phyloP scores from a whole-genome alignment of 2,329 filamentous ascomycete genomes.

The Hymenotorrendiella dingleyae region DNA sequence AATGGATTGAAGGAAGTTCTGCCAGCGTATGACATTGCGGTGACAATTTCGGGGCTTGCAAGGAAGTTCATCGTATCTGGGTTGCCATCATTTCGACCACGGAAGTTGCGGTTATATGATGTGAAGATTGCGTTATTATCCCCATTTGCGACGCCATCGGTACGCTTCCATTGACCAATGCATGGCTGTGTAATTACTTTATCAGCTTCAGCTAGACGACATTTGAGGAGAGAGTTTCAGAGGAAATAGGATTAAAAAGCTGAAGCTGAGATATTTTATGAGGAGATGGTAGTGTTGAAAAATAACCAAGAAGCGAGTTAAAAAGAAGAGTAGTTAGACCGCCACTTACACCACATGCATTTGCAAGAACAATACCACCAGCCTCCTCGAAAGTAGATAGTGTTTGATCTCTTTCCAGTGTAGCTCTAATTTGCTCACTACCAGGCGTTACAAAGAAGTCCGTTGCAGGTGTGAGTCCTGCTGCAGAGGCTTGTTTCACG shows the following conservation, averaged over 20 bases:
- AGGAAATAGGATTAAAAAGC: no score
- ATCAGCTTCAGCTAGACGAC: background rate
- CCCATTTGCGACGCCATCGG: constrained; percentile 77
- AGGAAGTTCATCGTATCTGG: constrained; percentile 98
- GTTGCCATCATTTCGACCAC: constrained; percentile 94
- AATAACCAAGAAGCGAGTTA: no score
- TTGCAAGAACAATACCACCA: constrained; percentile 84
- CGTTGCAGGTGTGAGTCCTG: constrained; percentile 82
- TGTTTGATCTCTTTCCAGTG: constrained; percentile 82
- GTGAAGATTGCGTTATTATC: constrained; percentile 91
- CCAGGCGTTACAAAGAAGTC: constrained; percentile 96
- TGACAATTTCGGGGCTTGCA: constrained; percentile 92
- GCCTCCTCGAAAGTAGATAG: constrained; percentile 79
- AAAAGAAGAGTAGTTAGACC: background rate
- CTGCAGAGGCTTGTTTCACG: constrained; percentile 82
- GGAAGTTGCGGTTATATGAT: constrained; percentile 98
- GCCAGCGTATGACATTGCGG: constrained; percentile 90
- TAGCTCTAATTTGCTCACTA: constrained; percentile 94
- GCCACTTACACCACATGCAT: constrained; percentile 70
- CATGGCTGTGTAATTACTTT: constrained; percentile 53
- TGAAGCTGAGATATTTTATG: no score
- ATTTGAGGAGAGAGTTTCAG: background rate
- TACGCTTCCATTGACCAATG: constrained; percentile 92
- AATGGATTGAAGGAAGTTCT: constrained; percentile 94
- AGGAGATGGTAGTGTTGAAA: no score